Percentiles rank a stretch among this genome's conserved stretches.
Conservation (phyloP, 257 asterid species). For the Coffea eugenioides region DNA sequence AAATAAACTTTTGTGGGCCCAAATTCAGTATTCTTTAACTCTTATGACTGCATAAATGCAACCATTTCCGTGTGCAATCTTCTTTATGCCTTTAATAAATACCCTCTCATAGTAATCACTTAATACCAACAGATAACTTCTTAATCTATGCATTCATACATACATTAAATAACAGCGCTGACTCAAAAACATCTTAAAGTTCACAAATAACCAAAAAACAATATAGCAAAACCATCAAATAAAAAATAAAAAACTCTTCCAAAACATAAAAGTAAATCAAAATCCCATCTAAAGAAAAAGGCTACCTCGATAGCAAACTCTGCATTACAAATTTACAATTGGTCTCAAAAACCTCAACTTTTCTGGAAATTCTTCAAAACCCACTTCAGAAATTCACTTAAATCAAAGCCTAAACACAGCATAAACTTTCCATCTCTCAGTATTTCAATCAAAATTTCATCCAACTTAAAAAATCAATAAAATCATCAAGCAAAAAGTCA, state of each 20-base stretch:
- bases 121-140: background rate
- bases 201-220: slow-evolving; percentile 7
- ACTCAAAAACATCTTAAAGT: slow-evolving; percentile 2
- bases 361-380: background rate
- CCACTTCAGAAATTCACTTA: background rate
- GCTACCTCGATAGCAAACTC: slow-evolving; percentile 33
- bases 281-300: slow-evolving; percentile 4
- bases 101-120: background rate
- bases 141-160: background rate
- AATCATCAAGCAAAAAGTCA: too few relatives aligned
- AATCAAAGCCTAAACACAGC: background rate
- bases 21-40: slow-evolving; percentile 16
- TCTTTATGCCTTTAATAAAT: slow-evolving; percentile 17
- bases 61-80: slow-evolving; percentile 26
- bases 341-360: slow-evolving; percentile 13
- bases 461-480: too few relatives aligned
- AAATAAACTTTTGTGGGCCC: slow-evolving; percentile 41
- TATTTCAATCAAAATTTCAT: too few relatives aligned
- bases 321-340: slow-evolving; percentile 23
- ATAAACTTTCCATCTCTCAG: slow-evolving; percentile 11
- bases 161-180: background rate
- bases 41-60: slow-evolving; percentile 32
- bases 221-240: slow-evolving; percentile 3
- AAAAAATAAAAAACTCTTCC: background rate
- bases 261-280: slow-evolving; percentile 5